Evolutionary conservation across 75 land plant genomes (phyloP).

Genomic region (Cryptomeria japonica): DNA sequence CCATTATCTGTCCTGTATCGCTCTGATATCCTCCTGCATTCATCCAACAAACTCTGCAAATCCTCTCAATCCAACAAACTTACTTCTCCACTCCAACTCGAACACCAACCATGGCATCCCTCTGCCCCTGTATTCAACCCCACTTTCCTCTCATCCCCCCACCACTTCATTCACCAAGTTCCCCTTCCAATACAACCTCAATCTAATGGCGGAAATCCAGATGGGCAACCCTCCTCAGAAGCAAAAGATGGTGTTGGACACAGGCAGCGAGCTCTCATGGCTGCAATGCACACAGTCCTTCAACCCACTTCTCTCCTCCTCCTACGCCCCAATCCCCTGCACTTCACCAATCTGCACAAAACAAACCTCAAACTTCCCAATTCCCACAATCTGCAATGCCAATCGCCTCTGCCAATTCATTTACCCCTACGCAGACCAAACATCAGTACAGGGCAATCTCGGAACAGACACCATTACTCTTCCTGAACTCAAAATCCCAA

Average conservation of each 20-base stretch:
- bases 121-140: neutral
- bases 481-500: constrained; percentile 5
- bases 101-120: neutral
- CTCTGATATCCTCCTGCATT: neutral
- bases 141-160: neutral
- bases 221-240: constrained; percentile 11
- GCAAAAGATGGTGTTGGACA: neutral
- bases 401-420: neutral
- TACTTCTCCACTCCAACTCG: neutral
- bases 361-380: neutral
- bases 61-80: neutral
- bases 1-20: neutral
- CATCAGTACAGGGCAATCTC: neutral
- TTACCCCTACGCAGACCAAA: neutral
- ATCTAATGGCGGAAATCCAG: neutral
- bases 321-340: neutral
- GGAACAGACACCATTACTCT: neutral
- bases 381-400: neutral
- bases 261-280: constrained; percentile 12
- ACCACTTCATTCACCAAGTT: neutral
- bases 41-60: neutral
- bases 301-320: neutral
- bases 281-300: neutral
- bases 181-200: neutral
- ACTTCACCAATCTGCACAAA: neutral